Evolutionary conservation across 441 rosid species (phyloP), one percentile per base, ranked within the genome.

Genomic region (Populus hybrid): DNA sequence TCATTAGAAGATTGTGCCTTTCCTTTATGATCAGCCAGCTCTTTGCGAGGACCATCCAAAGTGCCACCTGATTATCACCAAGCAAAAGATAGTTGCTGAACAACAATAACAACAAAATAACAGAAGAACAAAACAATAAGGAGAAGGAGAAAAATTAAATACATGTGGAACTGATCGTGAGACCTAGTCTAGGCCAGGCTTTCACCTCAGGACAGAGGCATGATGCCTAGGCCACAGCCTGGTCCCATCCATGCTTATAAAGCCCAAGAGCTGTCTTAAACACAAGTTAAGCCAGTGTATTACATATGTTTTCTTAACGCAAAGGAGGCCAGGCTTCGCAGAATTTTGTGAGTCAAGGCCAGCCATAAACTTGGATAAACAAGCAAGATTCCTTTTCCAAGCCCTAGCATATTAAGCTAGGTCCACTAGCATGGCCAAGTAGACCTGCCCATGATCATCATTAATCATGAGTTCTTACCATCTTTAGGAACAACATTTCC

Each of bases 401-500:
- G 23, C 30, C 10, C 67, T 57, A 70, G 32, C 42, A 50, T 74
- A 66, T 50, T 70, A 10, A 42, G 40, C 70, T 5, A 69, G 53
- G 16, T 16, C 71, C n/a, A 7, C 26, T 67, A n/a, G 67, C n/a
- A 77, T 14, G 68, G 59, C 23, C 68, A 10, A 23, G 18, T 14
- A 7, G 46, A 38, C 21, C n/a, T 59, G 24, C 32, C 77, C 36
- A 67, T 30, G n/a, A 65, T 72, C 65, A 75, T 68, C 63, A 69
- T 70, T 73, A 65, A 76, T 68, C 35, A 32, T 61, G 36, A 74
- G 46, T 20, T 35, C 50, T 84, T 84, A 93, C 99, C 97, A 86
- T 94, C 99, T 87, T 87, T 90, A 5, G 92, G 88, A 79, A 88
- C 77, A 66, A 84, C 64, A 78, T 89, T 92, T 82, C 97, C 99